Conservation (phyloP, 2,329 filamentous ascomycete genomes). For the Ambrosiella xylebori region DNA sequence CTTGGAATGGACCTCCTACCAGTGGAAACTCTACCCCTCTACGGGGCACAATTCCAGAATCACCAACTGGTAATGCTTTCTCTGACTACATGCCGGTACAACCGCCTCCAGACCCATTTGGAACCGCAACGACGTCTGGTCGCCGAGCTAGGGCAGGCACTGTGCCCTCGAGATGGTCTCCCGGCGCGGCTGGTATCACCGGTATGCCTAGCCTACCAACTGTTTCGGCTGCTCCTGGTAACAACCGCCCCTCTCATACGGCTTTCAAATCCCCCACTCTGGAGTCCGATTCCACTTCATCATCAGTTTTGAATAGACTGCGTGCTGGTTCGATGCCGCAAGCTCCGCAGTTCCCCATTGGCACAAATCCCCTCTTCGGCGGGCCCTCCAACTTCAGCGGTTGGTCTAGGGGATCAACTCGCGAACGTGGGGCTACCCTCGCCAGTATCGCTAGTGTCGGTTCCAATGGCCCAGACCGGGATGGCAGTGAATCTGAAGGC, state of each 20-base stretch:
- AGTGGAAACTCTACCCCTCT: conserved; percentile 93
- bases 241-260: conserved; percentile 3
- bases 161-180: conserved; percentile 85
- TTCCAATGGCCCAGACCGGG: conserved; percentile 79
- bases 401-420: conserved; percentile 47
- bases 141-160: conserved; percentile 83
- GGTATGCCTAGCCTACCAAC: conserved; percentile 26
- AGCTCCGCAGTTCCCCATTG: conserved; percentile 44
- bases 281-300: conserved; percentile 35
- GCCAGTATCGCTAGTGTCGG: conserved; percentile 69
- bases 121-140: conserved; percentile 33
- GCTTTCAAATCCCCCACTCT: conserved; percentile 60
- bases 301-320: conserved; percentile 55
- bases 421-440: conserved; percentile 73
- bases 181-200: conserved; percentile 39
- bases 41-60: conserved; percentile 93
- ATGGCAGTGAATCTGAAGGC: conserved; percentile 67
- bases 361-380: conserved; percentile 47
- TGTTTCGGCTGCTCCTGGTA: conserved; percentile 5
- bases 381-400: conserved; percentile 80
- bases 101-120: conserved; percentile 26
- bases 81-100: conserved; percentile 53
- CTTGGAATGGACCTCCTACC: conserved; percentile 90
- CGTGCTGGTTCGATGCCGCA: conserved; percentile 91
- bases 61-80: conserved; percentile 74